Evolutionary conservation across 352 stramenopile species (phyloP).

Genomic region (Globisporangium okanoganense): DNA sequence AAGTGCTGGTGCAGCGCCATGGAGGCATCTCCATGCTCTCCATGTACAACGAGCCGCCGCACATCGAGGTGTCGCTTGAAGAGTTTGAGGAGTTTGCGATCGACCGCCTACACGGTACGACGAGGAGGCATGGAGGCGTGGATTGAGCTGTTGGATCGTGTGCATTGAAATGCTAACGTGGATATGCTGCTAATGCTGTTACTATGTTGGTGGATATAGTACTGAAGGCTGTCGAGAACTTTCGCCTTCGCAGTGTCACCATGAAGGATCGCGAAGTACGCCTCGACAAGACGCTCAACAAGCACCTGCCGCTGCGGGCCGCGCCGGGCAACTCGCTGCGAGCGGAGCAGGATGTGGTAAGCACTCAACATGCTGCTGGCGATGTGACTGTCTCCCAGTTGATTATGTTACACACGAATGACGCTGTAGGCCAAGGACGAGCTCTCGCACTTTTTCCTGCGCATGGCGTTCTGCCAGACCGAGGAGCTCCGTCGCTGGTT

Average conservation of each 20-base stretch:
- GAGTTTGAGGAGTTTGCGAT: conserved; percentile 98
- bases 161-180: not conserved
- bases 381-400: too few relatives aligned
- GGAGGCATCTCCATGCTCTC: conserved; percentile 70
- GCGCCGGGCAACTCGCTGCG: conserved; percentile 36
- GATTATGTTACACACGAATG: too few relatives aligned
- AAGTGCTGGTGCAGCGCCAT: conserved; percentile 39
- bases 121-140: not conserved
- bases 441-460: conserved; percentile 97
- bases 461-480: conserved; percentile 96
- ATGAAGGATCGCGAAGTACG: conserved; percentile 66
- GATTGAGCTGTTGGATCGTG: too few relatives aligned
- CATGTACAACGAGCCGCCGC: conserved; percentile 93
- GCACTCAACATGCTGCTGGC: conserved; percentile 1
- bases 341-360: conserved; percentile 53
- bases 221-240: conserved; percentile 87
- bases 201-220: conserved; percentile 14
- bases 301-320: conserved; percentile 70
- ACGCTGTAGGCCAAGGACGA: conserved; percentile 87
- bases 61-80: conserved; percentile 95
- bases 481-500: conserved; percentile 98
- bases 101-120: conserved; percentile 88
- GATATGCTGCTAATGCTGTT: not conserved
- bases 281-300: conserved; percentile 87
- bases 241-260: conserved; percentile 67